Percentiles rank a stretch among this genome's conserved stretches.
phyloP scores from a whole-genome alignment of 1,284 basidiomycete genomes.

The Rhodotorula sp. region DNA sequence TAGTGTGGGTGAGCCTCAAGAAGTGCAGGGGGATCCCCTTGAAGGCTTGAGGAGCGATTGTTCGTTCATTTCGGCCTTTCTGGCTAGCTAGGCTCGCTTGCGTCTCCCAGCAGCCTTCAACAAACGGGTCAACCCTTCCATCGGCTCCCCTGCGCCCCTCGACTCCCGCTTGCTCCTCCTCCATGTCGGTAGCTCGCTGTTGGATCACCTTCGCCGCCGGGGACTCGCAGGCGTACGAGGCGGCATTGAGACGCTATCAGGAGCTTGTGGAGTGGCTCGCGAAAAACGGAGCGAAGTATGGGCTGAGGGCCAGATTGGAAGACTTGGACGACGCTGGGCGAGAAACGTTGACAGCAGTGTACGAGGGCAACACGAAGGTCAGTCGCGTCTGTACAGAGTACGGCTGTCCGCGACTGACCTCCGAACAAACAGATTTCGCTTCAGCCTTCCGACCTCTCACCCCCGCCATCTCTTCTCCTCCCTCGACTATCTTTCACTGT shows the following conservation, averaged over 20 bases:
- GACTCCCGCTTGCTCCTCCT: neutral
- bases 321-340: conserved; percentile 29
- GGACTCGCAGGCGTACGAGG: conserved; percentile 2
- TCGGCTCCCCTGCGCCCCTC: neutral
- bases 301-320: conserved; percentile 7
- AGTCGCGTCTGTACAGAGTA: neutral
- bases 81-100: no score
- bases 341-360: conserved; percentile 33
- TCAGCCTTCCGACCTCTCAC: conserved; percentile 1
- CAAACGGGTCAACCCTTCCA: neutral
- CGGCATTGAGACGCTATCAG: neutral
- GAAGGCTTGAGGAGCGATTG: no score
- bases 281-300: conserved; percentile 30
- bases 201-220: conserved; percentile 35
- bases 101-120: no score
- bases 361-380: conserved; percentile 23
- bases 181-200: neutral
- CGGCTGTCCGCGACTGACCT: neutral
- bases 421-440: neutral
- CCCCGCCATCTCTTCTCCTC: conserved; percentile 36
- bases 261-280: conserved; percentile 30
- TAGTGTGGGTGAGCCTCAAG: no score
- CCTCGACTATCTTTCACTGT: conserved; percentile 31
- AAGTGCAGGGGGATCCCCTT: no score
- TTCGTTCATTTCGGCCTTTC: no score